phyloP scores from a whole-genome alignment of 495 filamentous ascomycete genomes.

The Thermothielavioides terrestris region DNA sequence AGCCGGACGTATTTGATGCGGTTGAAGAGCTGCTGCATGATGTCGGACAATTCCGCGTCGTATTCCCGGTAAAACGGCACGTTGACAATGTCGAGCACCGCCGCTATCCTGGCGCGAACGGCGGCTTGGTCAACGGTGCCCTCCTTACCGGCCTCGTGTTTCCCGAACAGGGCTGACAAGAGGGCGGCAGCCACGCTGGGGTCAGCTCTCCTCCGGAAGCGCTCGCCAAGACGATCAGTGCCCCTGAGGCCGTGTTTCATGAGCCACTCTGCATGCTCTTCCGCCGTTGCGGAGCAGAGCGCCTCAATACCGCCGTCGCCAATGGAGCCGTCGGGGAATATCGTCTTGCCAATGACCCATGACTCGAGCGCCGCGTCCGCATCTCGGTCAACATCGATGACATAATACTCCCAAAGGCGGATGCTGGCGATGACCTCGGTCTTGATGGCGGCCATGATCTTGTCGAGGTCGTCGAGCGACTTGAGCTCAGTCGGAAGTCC shows the following conservation, averaged over 20 bases:
- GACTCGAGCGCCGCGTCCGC: conserved; percentile 56
- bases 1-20: conserved; percentile 87
- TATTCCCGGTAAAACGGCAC: conserved; percentile 84
- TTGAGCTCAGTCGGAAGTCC: conserved; percentile 67
- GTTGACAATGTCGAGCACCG: conserved; percentile 77
- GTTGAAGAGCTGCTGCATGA: conserved; percentile 85
- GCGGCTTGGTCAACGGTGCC: conserved; percentile 36
- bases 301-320: conserved; percentile 36
- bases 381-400: conserved; percentile 68
- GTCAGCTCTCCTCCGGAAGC: conserved; percentile 62
- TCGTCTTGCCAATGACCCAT: conserved; percentile 55
- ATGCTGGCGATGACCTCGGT: conserved; percentile 65
- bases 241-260: conserved; percentile 53
- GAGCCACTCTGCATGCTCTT: conserved; percentile 47
- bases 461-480: conserved; percentile 62
- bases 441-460: conserved; percentile 78
- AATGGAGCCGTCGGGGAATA: conserved; percentile 37
- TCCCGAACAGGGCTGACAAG: conserved; percentile 60
- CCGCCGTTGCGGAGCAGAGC: conserved; percentile 28
- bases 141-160: conserved; percentile 44
- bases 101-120: conserved; percentile 42
- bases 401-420: conserved; percentile 89
- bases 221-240: conserved; percentile 63
- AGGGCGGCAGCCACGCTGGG: conserved; percentile 60
- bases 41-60: conserved; percentile 70